These are phyloP conservation scores for Hymenoscyphus repandus DNA, from an alignment of 2,329 filamentous ascomycete species.

Conservation along the genomic window DNA sequence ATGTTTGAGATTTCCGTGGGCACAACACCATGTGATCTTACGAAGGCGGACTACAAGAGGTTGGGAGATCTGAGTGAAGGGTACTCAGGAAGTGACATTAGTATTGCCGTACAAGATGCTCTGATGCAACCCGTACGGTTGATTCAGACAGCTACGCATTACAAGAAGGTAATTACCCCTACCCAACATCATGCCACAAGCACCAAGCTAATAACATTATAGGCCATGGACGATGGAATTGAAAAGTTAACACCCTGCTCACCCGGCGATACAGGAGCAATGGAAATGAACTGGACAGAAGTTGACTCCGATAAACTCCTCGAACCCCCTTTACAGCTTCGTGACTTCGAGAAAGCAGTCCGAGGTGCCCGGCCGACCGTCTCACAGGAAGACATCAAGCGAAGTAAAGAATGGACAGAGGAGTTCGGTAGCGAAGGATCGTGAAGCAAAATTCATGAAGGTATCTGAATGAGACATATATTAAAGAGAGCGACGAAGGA, in stretches of 20 bases:
- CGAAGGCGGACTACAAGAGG: conserved; percentile 69
- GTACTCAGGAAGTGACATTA: conserved; percentile 94
- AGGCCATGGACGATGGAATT: conserved; percentile 66
- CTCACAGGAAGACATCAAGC: conserved; percentile 74
- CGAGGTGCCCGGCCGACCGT: conserved; percentile 86
- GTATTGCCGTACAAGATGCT: conserved; percentile 90
- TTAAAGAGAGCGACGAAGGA: conserved; percentile 2
- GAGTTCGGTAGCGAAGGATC: conserved; percentile 90
- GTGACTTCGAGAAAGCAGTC: conserved; percentile 91
- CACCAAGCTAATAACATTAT: conserved; percentile 1
- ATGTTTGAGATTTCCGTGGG: conserved; percentile 86
- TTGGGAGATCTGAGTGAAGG: conserved; percentile 82
- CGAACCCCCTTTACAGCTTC: conserved; percentile 79
- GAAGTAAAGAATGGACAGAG: conserved; percentile 87
- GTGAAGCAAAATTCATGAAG: conserved; percentile 13
- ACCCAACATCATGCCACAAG: background rate
- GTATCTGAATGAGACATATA: background rate
- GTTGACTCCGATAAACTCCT: conserved; percentile 78
- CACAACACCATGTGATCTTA: conserved; percentile 81
- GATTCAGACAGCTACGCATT: conserved; percentile 96
- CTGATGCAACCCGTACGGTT: conserved; percentile 96
- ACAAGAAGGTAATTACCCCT: conserved; percentile 66
- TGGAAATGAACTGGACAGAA: conserved; percentile 91
- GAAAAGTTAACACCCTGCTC: conserved; percentile 84
- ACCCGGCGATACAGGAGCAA: conserved; percentile 77